These are phyloP conservation scores for Trichoderma citrinoviride DNA, from an alignment of 2,329 filamentous ascomycete genomes.

Conservation along the genomic window DNA sequence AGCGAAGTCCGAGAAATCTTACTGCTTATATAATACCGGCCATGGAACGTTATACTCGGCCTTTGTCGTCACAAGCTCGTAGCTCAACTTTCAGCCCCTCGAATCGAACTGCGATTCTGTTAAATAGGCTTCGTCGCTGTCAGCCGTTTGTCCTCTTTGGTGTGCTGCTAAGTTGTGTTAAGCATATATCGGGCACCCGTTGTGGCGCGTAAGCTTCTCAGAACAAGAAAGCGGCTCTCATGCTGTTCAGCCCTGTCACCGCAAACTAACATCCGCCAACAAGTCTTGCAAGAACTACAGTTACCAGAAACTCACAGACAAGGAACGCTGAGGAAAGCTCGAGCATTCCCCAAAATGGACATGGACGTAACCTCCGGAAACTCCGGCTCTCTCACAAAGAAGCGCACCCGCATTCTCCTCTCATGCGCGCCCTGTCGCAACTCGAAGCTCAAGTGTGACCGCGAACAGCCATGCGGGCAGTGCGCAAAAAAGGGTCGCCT, in stretches of 20 bases:
- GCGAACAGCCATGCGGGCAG: constrained; percentile 50
- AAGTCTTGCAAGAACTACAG: background rate
- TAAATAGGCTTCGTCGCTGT: background rate
- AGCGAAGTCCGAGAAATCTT: constrained; percentile 13
- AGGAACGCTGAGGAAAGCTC: background rate
- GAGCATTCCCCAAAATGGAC: constrained; percentile 3
- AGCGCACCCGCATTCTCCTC: constrained; percentile 50
- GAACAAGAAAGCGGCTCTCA: background rate
- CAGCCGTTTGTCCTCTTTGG: background rate
- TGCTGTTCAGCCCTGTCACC: background rate
- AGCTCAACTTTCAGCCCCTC: background rate
- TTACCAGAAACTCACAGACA: background rate
- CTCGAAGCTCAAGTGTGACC: constrained; percentile 58
- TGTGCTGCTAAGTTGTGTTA: background rate
- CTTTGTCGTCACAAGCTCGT: background rate
- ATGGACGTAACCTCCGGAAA: background rate
- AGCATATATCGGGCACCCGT: background rate
- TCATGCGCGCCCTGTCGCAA: constrained; percentile 52
- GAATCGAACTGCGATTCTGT: background rate
- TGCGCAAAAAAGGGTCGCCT: constrained; percentile 50
- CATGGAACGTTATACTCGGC: background rate
- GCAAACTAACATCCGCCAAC: background rate
- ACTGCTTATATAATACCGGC: constrained; percentile 8
- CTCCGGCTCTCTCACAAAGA: constrained; percentile 27
- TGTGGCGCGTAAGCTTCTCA: background rate